Evolutionary conservation across 257 asterid species (phyloP).

Genomic region (Echium plantagineum): DNA sequence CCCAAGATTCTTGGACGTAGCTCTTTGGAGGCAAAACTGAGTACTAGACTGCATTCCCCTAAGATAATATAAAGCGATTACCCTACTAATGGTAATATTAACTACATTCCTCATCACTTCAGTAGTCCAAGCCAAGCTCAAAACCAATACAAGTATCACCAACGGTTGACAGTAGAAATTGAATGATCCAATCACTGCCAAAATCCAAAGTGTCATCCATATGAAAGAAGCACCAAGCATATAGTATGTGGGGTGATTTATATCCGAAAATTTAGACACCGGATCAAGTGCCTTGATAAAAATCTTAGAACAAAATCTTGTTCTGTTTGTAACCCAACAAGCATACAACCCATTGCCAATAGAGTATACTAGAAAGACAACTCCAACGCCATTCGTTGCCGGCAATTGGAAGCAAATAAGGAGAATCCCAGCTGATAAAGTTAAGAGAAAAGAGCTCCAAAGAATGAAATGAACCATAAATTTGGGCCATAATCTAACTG

Average conservation of each 20-base stretch:
- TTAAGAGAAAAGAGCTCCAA: slow-evolving; percentile 73
- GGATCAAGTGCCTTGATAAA: slow-evolving; percentile 75
- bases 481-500: slow-evolving; percentile 70
- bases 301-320: slow-evolving; percentile 60
- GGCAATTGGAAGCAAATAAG: slow-evolving; percentile 80
- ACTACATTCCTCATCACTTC: slow-evolving; percentile 99
- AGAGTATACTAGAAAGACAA: slow-evolving; percentile 51
- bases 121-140: slow-evolving; percentile 81
- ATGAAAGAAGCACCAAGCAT: slow-evolving; percentile 80
- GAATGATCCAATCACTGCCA: slow-evolving; percentile 76
- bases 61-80: slow-evolving; percentile 74
- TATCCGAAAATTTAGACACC: slow-evolving; percentile 51
- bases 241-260: slow-evolving; percentile 69
- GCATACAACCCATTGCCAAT: slow-evolving; percentile 86
- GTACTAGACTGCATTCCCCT: slow-evolving; percentile 90
- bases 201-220: slow-evolving; percentile 89
- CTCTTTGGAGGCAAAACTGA: slow-evolving; percentile 74
- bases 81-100: slow-evolving; percentile 71
- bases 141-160: slow-evolving; percentile 42
- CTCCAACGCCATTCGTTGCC: slow-evolving; percentile 70
- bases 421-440: slow-evolving; percentile 72
- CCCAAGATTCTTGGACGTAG: slow-evolving; percentile 68
- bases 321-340: slow-evolving; percentile 85
- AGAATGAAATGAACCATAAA: slow-evolving; percentile 77
- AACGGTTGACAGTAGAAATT: slow-evolving; percentile 59